Evolutionary conservation across 2,329 filamentous ascomycete species (phyloP), one percentile per base, ranked within the genome.

Genomic region (Stromatinia cepivora): DNA sequence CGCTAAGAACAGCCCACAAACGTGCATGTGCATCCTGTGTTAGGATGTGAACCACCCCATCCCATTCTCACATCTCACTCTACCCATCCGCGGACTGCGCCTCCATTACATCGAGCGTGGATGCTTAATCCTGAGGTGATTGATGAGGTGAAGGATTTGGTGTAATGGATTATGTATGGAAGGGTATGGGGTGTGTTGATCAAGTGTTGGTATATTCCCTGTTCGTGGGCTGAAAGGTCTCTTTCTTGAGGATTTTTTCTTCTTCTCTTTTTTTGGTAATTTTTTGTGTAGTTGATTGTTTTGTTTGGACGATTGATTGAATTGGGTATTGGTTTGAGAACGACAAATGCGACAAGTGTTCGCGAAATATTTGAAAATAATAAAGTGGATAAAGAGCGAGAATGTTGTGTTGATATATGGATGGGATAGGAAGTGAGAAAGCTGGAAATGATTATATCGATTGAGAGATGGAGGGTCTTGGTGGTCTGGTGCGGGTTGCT

Each of bases 371-470:
- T 52, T 36, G 46, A 63, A 39, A 6, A 50, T 63, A 13, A 52
- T 39, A 25, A 52, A 63, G 22, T 63, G 46, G 22, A 52, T 52
- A 52, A 17, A 39, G 20, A 63, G 46, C 13, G 31, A 63, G 31
- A 52, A 63, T 52, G 46, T 63, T 39, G 59, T 4, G 22, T 52
- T 63, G 59, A 63, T 52, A 39, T 63, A 17, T 50, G 20, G 31
- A 39, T 28, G 46, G 31, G 59, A 52, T 22, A 25, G 46, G 59
- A 63, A 63, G 59, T 52, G 31, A 63, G 59, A 63, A 63, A 52
- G 31, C 46, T 52, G 59, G 59, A 63, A 63, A 63, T 63, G 59
- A 63, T 63, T 63, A 52, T 52, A 52, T 63, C 59, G 46, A 63
- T 46, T 39, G 45, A 52, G n/a, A 52, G 59, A 63, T 63, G 59